Base-by-base conservation (phyloP, 164 flowering plant species). In the Stephania japonica region DNA sequence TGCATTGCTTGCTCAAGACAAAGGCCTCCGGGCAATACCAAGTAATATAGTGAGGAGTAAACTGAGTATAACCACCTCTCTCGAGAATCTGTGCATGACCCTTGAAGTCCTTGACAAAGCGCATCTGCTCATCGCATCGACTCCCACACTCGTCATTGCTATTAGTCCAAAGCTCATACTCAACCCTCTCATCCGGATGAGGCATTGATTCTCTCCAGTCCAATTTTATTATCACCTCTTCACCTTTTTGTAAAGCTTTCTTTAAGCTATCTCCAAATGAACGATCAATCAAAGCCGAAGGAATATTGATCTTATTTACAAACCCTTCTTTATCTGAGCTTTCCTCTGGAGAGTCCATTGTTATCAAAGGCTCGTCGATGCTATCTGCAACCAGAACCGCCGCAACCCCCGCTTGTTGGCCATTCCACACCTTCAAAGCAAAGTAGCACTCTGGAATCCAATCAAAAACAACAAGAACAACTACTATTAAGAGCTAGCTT, bases 181-280 rank as follows among this genome's bases (percentile, higher is more conserved):
- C 97, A 1, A 91, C 98, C 77, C 96, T 76, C 64, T 85, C 79
- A 73, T 94, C 98, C 12, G 98, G 98, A 76, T 94, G 93, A 21
- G 98, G 95, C 82, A 94, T 69, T 0, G 98, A 87, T 76, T 91
- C 97, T 68, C 85, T 81, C 98, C 98, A 94, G 81, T 94, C 98
- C 42, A 94, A 24, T 76, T 83, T 88, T 50, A 94, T 32, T 50
- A 83, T 65, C 1, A 92, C 88, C 5, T 86, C 83, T 16, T 90
- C 83, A 0, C 80, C 85, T 42, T 85, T 83, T 65, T 76, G 76
- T 43, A 86, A 62, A 5, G 91, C 87, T 56, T 84, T 72, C 86
- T 87, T 92, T 73, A 94, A 73, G 70, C 75, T 75, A 4, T 90
- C 88, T 10, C 90, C 96, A 18, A 94, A 84, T 0, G 91, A 76